Conservation (phyloP, 257 asterid species). For the Ehretia macrophylla region DNA sequence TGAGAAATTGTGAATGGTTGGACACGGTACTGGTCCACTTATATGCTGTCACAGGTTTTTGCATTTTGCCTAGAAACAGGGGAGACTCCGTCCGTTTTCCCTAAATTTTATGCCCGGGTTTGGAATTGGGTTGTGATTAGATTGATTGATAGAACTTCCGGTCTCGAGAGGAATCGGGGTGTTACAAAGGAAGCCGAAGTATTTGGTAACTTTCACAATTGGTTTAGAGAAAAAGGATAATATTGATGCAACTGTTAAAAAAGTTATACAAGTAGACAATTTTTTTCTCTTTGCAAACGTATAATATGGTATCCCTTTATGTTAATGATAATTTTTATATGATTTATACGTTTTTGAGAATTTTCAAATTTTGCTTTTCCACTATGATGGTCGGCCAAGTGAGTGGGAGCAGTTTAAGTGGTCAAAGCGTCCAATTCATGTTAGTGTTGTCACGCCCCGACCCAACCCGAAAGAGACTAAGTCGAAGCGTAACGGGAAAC, state of each 20-base stretch:
- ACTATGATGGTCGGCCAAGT: slow-evolving; percentile 88
- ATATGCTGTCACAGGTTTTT: too few species aligned
- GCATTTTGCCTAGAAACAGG: too few species aligned
- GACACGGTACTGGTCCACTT: too few species aligned
- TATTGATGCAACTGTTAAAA: slow-evolving; percentile 79
- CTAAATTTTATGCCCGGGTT: too few species aligned
- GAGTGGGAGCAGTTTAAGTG: slow-evolving; percentile 99
- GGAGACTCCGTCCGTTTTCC: too few species aligned
- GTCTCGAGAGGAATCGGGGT: too few species aligned
- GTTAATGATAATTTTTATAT: not conserved
- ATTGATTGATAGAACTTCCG: too few species aligned
- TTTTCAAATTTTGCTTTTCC: slow-evolving; percentile 94
- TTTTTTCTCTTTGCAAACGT: slow-evolving; percentile 2
- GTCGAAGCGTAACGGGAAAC: too few species aligned
- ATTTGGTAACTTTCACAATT: slow-evolving; percentile 89
- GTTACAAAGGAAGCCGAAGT: slow-evolving; percentile 81
- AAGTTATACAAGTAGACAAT: slow-evolving; percentile 42
- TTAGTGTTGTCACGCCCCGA: too few species aligned
- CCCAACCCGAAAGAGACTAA: too few species aligned
- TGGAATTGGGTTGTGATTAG: too few species aligned
- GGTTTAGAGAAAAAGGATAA: slow-evolving; percentile 74
- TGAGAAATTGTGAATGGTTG: too few species aligned
- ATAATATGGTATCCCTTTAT: not conserved
- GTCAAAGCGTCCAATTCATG: slow-evolving; percentile 86
- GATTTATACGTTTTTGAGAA: slow-evolving; percentile 74